These are phyloP conservation scores for Talaromyces ruber DNA, from an alignment of 495 filamentous ascomycete genomes.

Conservation along the genomic window DNA sequence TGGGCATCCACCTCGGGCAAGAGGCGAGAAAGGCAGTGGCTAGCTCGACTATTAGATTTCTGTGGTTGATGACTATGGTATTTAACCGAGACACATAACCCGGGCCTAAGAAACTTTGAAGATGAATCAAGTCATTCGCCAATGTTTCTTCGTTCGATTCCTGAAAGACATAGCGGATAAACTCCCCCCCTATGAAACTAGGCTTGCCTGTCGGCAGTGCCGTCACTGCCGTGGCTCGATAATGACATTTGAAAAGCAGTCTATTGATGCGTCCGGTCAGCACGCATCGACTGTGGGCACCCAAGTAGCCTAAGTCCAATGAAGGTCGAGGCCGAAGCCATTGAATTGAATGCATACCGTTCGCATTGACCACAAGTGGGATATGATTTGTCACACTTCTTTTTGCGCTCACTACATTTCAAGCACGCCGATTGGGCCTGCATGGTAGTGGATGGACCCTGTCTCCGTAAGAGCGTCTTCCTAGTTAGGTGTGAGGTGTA, in stretches of 20 bases:
- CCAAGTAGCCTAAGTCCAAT: not conserved
- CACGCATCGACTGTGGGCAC: not conserved
- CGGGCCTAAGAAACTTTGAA: not conserved
- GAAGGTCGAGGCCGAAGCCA: not conserved
- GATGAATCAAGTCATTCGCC: not conserved
- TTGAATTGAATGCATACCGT: not conserved
- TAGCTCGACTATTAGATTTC: not conserved
- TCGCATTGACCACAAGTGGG: not conserved
- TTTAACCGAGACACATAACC: not conserved
- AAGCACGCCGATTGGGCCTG: not conserved
- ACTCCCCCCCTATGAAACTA: not conserved
- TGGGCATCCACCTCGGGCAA: constrained; percentile 1
- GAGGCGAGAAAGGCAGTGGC: not conserved
- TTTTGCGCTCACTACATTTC: constrained; percentile 1
- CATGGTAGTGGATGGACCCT: not conserved
- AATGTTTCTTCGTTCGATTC: not conserved
- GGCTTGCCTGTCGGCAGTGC: not conserved
- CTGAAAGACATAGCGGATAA: not conserved
- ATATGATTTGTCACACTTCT: constrained; percentile 2
- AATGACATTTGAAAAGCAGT: constrained; percentile 1
- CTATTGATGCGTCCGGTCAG: not conserved
- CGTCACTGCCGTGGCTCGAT: not conserved
- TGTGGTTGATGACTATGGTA: not conserved
- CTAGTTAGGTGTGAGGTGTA: not conserved
- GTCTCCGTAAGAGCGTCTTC: not conserved